These are phyloP conservation scores for Tuber magnatum DNA, from an alignment of 495 filamentous ascomycete genomes.

Conservation along the genomic window DNA sequence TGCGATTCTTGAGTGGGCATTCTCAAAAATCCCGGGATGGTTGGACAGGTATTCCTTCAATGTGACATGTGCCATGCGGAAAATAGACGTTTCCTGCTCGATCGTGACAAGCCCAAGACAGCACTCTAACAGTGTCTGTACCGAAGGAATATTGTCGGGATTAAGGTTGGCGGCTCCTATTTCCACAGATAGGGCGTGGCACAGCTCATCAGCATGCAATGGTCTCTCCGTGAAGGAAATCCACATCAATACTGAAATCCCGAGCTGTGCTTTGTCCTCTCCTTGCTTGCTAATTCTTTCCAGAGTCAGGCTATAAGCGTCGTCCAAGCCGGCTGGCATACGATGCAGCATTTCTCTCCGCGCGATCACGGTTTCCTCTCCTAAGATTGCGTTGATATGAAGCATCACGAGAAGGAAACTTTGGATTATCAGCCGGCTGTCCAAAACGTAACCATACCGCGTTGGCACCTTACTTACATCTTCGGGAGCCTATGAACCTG, in stretches of 20 bases:
- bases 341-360: background rate
- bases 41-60: conserved; percentile 22
- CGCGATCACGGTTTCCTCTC: background rate
- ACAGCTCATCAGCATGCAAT: background rate
- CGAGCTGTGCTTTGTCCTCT: background rate
- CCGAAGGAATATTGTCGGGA: background rate
- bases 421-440: background rate
- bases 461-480: background rate
- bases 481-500: background rate
- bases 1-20: conserved; percentile 7
- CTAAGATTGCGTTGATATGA: background rate
- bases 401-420: background rate
- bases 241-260: background rate
- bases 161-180: background rate
- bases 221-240: background rate
- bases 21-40: conserved; percentile 1
- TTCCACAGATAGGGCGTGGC: background rate
- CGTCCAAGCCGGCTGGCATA: background rate
- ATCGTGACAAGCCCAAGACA: conserved; percentile 21
- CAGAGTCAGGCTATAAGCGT: background rate
- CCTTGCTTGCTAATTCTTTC: background rate
- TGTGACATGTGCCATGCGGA: conserved; percentile 20
- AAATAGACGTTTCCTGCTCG: conserved; percentile 7
- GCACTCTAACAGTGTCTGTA: conserved; percentile 5
- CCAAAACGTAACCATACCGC: background rate